A percentile compares a stretch with the other conserved stretches of the same genome.
phyloP scores from a whole-genome alignment of 1,284 basidiomycete genomes.

The Ceratobasidium theobromae region DNA sequence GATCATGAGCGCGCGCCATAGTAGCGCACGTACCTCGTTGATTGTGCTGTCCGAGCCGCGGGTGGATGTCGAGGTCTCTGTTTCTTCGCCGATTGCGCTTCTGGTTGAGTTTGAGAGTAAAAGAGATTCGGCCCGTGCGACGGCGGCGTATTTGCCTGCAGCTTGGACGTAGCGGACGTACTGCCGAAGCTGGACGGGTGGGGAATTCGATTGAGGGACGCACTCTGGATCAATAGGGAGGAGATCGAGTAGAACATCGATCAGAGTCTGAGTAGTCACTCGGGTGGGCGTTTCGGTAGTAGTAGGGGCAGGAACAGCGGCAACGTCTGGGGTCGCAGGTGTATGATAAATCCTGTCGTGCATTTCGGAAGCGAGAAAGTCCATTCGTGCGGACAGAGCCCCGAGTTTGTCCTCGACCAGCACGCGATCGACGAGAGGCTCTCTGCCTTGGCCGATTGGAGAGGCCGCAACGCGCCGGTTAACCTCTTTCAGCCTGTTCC shows the following conservation, averaged over 20 bases:
- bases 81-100: conserved; percentile 4
- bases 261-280: background rate
- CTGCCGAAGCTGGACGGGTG: conserved; percentile 10
- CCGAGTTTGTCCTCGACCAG: conserved; percentile 17
- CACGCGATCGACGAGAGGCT: background rate
- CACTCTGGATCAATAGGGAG: background rate
- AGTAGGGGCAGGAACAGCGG: too few relatives aligned
- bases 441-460: conserved; percentile 1
- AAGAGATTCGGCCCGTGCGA: background rate
- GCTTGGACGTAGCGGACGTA: background rate
- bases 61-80: conserved; percentile 1
- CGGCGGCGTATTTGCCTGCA: background rate
- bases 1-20: conserved; percentile 19
- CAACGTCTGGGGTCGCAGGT: background rate
- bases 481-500: background rate
- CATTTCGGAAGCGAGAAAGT: conserved; percentile 6
- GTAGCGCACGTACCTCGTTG: background rate
- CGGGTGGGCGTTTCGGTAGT: background rate
- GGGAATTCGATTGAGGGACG: background rate
- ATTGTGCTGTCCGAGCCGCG: background rate
- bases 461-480: conserved; percentile 19
- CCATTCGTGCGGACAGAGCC: conserved; percentile 9
- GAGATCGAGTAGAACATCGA: background rate
- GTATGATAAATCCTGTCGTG: background rate
- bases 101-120: background rate